Percentiles rank a stretch among this genome's conserved stretches.
phyloP scores from a whole-genome alignment of 352 stramenopile species.

The Phytopythium aichiense region DNA sequence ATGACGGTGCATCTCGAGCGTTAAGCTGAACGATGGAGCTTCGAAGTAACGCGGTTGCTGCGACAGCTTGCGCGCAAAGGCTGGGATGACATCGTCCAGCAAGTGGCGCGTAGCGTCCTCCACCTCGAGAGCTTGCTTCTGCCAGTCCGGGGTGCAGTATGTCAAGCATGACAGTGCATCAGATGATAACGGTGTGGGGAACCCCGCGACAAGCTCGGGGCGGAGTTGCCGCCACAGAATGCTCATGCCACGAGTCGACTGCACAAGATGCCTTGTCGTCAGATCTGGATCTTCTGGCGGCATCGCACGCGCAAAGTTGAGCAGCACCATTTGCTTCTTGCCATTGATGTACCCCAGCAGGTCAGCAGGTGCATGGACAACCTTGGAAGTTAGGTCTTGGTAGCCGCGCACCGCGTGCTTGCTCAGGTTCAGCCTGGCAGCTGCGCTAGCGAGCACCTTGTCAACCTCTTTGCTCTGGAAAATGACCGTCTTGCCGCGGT shows the following conservation, averaged over 20 bases:
- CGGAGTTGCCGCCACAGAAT: slow-evolving; percentile 92
- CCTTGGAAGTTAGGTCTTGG: slow-evolving; percentile 85
- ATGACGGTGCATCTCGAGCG: slow-evolving; percentile 81
- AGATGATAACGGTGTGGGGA: slow-evolving; percentile 56
- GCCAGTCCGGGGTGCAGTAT: slow-evolving; percentile 84
- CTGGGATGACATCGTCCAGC: slow-evolving; percentile 65
- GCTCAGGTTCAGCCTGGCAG: slow-evolving; percentile 74
- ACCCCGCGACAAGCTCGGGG: slow-evolving; percentile 72
- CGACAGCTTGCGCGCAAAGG: slow-evolving; percentile 79
- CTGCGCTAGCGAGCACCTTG: slow-evolving; percentile 49
- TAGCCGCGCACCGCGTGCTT: slow-evolving; percentile 81
- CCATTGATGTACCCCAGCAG: slow-evolving; percentile 71
- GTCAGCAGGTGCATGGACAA: slow-evolving; percentile 72
- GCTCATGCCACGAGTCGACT: slow-evolving; percentile 78
- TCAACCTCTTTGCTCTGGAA: slow-evolving; percentile 84
- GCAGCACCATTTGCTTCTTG: slow-evolving; percentile 54
- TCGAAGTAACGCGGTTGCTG: slow-evolving; percentile 54
- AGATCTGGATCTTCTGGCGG: slow-evolving; percentile 83
- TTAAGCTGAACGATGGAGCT: slow-evolving; percentile 45
- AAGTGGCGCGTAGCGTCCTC: slow-evolving; percentile 75
- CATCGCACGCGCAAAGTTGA: slow-evolving; percentile 86
- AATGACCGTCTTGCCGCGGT: slow-evolving; percentile 74
- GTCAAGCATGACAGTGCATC: slow-evolving; percentile 87
- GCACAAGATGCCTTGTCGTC: slow-evolving; percentile 61
- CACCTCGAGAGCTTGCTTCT: slow-evolving; percentile 56